Evolutionary conservation across 2,329 filamentous ascomycete species (phyloP).

Genomic region (Verticillium nubilum): DNA sequence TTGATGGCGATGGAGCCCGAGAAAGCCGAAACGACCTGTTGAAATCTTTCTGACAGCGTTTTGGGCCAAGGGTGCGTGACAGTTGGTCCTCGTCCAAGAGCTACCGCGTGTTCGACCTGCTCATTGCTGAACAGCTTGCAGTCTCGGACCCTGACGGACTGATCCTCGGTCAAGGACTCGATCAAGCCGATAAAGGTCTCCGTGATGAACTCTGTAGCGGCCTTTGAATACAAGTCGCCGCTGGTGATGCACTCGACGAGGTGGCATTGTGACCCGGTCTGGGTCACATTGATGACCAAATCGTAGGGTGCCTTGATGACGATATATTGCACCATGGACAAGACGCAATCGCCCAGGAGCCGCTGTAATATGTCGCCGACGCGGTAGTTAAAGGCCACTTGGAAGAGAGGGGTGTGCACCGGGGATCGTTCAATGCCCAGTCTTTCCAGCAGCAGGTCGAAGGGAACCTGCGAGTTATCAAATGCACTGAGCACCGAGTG

Average conservation of each 20-base stretch:
- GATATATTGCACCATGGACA: not conserved
- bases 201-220: not conserved
- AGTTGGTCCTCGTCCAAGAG: not conserved
- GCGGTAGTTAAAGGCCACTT: slow-evolving; percentile 38
- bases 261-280: not conserved
- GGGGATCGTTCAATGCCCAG: slow-evolving; percentile 30
- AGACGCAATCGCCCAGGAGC: not conserved
- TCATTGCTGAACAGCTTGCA: not conserved
- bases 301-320: not conserved
- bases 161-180: not conserved
- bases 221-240: not conserved
- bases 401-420: slow-evolving; percentile 37
- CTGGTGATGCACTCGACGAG: not conserved
- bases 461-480: slow-evolving; percentile 34
- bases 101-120: not conserved
- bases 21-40: not conserved
- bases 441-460: slow-evolving; percentile 37
- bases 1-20: not conserved
- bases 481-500: slow-evolving; percentile 26
- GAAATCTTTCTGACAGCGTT: not conserved
- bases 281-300: not conserved
- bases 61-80: not conserved
- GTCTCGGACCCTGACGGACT: not conserved
- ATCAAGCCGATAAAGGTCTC: not conserved
- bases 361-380: not conserved